phyloP scores from a whole-genome alignment of 352 stramenopile species.

The Phytophthora palmivora region DNA sequence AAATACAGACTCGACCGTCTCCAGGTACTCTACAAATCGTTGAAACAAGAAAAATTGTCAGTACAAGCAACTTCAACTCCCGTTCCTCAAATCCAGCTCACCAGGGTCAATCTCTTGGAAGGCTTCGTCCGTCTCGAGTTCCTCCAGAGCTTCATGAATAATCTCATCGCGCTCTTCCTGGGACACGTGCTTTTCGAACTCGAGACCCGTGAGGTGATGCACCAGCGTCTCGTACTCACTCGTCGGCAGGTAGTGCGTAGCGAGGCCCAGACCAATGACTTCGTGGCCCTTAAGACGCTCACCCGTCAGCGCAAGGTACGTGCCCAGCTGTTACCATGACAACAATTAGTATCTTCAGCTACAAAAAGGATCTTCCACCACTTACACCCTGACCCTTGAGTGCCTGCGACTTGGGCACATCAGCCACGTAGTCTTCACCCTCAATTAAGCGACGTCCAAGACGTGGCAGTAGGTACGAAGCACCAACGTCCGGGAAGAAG shows the following conservation, averaged over 20 bases:
- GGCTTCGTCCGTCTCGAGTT: slow-evolving; percentile 86
- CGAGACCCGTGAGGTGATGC: slow-evolving; percentile 84
- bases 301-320: slow-evolving; percentile 96
- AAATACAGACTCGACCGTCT: slow-evolving; percentile 81
- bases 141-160: slow-evolving; percentile 76
- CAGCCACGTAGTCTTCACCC: slow-evolving; percentile 73
- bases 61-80: not conserved
- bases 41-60: slow-evolving; percentile 29
- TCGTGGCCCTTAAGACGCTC: slow-evolving; percentile 91
- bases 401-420: slow-evolving; percentile 75
- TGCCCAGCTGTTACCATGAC: slow-evolving; percentile 68
- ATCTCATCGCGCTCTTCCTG: slow-evolving; percentile 89
- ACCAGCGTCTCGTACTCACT: slow-evolving; percentile 90
- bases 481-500: slow-evolving; percentile 98
- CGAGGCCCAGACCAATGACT: slow-evolving; percentile 93
- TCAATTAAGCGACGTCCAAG: slow-evolving; percentile 77
- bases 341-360: slow-evolving; percentile 9
- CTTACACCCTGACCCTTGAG: slow-evolving; percentile 76
- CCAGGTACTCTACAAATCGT: slow-evolving; percentile 57
- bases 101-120: slow-evolving; percentile 79
- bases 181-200: slow-evolving; percentile 73
- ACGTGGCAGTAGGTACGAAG: slow-evolving; percentile 92
- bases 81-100: slow-evolving; percentile 19
- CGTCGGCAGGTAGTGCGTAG: slow-evolving; percentile 96
- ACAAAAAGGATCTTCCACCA: slow-evolving; percentile 1